Evolutionary conservation across 2,329 filamentous ascomycete species (phyloP), one percentile per base, ranked within the genome.

Genomic region (Aspergillus sp.): DNA sequence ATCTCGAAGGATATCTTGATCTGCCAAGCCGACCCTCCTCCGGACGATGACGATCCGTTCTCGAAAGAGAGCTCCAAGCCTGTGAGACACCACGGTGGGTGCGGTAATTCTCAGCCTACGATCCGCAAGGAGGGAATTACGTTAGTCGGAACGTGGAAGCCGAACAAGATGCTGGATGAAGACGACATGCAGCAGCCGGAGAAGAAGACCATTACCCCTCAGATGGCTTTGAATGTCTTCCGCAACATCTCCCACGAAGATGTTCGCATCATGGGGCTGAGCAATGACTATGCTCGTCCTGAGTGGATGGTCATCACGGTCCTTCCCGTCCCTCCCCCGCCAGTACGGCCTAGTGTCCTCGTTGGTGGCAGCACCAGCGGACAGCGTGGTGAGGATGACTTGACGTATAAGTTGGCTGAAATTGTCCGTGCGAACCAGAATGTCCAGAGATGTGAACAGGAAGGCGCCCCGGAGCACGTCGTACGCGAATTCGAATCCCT

Each of bases 281-380:
- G 93, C 74, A 87, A 88, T 52, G 90, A 97, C 69, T 97, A 97
- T 65, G 93, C 95, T 51, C 87, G 93, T 44, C 94, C 94, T 0
- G 94, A 99, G 70, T 99, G 94, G 94, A 95, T 99, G 90, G 84
- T 99, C 55, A 79, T 99, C 56, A 96, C 91, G 0, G 92, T 97
- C 46, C 81, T 99, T 44, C 92, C 94, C 4, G 95, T 99, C 0
- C 94, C 94, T 1, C 94, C 94, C 2, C 94, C 94, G 45, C 92
- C 94, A 3, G 95, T 99, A 35, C 88, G 94, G 50, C 94, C 94
- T 4, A 96, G 91, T 80, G 95, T 99, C 63, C 95, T 93, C 19
- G 93, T 97, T 77, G 95, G 97, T 67, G 92, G 94, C 48, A 95
- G 90, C 41, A 89, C 90, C 49, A 89, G 90, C 60, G 94, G 94